Percentiles rank a stretch among this genome's conserved stretches.
Evolutionary conservation across 495 filamentous ascomycete species (phyloP).

Genomic region (Amniculicola lignicola): DNA sequence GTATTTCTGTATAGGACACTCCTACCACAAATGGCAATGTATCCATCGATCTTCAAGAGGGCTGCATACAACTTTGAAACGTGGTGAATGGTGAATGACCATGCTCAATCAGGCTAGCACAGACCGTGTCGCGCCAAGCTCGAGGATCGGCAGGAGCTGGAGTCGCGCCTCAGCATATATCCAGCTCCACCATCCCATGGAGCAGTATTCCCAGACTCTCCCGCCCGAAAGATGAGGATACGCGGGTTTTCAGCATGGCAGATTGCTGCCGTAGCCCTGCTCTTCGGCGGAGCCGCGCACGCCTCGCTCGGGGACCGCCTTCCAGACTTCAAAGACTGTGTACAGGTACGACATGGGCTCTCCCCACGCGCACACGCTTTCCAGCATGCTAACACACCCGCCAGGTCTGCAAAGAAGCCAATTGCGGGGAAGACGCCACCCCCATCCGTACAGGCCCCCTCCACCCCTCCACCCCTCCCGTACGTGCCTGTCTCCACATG

Average conservation of each 20-base stretch:
- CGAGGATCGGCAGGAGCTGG: conserved; percentile 1
- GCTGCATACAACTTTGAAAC: no score
- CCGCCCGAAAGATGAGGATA: conserved; percentile 22
- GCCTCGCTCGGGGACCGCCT: conserved; percentile 84
- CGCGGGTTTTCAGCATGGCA: conserved; percentile 32
- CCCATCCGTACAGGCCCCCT: conserved; percentile 52
- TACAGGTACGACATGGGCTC: conserved; percentile 68
- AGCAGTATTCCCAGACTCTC: neutral
- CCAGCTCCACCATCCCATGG: conserved; percentile 11
- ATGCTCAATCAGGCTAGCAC: no score
- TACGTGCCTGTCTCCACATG: neutral
- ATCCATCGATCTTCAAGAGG: no score
- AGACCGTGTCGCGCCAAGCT: neutral
- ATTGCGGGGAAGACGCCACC: conserved; percentile 58
- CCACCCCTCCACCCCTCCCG: neutral
- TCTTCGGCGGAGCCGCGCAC: conserved; percentile 50
- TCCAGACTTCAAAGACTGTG: conserved; percentile 85
- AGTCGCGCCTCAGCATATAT: neutral
- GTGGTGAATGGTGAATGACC: no score
- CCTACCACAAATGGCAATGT: no score
- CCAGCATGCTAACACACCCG: neutral
- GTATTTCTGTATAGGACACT: no score
- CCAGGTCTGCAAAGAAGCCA: conserved; percentile 76
- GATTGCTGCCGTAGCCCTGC: conserved; percentile 10
- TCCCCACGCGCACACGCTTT: no score